Conservation (phyloP, 306 rosid genomes). For the Pterocarpus macrocarpus region DNA sequence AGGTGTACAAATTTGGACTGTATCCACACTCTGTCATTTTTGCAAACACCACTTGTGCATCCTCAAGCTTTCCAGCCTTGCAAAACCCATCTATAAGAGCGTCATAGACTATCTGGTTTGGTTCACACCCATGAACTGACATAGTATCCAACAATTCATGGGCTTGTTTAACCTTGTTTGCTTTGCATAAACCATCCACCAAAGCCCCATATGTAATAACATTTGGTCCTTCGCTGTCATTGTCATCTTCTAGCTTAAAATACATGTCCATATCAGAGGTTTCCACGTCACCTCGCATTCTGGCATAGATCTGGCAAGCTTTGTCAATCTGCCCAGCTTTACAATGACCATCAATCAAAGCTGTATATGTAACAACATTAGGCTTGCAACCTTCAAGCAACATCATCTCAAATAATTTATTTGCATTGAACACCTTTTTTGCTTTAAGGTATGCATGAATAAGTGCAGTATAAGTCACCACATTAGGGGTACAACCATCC, state of each 20-base stretch:
- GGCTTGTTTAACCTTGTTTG: conserved; percentile 78
- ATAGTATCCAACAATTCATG: conserved; percentile 69
- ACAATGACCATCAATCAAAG: conserved; percentile 88
- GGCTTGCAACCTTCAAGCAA: conserved; percentile 75
- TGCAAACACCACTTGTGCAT: conserved; percentile 80
- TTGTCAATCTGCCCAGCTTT: conserved; percentile 81
- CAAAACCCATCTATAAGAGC: conserved; percentile 91
- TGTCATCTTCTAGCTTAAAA: conserved; percentile 60
- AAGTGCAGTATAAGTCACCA: conserved; percentile 88
- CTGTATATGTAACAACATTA: conserved; percentile 77
- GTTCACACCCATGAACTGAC: conserved; percentile 73
- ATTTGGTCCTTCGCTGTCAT: conserved; percentile 61
- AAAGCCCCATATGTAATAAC: conserved; percentile 83
- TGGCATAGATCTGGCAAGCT: conserved; percentile 81
- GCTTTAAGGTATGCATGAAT: conserved; percentile 88
- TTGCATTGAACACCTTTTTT: conserved; percentile 67
- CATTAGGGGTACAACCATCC: conserved; percentile 80
- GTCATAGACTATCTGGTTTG: conserved; percentile 77
- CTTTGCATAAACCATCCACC: conserved; percentile 94
- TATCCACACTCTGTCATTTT: conserved; percentile 82
- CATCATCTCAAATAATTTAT: conserved; percentile 83
- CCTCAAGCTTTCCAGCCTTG: conserved; percentile 79
- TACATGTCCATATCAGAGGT: conserved; percentile 71
- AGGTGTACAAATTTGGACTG: conserved; percentile 78
- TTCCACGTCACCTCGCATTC: conserved; percentile 72